A percentile compares a stretch with the other conserved stretches of the same genome.
Conservation (phyloP, 768 basidiomycete species). For the Amylocystis lapponica region DNA sequence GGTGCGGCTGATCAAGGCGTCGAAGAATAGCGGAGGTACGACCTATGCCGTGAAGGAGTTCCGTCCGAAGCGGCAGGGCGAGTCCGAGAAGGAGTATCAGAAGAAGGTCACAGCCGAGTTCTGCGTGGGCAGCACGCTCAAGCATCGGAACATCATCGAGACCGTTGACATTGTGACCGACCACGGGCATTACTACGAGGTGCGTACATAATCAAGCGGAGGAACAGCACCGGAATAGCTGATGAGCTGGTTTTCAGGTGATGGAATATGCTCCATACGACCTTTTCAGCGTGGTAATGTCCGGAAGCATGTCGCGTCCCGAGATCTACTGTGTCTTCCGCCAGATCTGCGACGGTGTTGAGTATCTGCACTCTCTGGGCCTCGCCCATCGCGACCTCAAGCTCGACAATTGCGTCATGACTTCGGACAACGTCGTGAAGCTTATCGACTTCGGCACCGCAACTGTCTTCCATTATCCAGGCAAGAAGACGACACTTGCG, state of each 20-base stretch:
- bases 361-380: conserved; percentile 96
- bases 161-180: conserved; percentile 98
- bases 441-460: conserved; percentile 99
- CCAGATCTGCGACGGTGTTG: conserved; percentile 96
- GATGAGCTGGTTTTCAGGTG: no score
- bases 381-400: conserved; percentile 98
- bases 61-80: conserved; percentile 80
- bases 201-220: conserved; percentile 38
- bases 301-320: conserved; percentile 95
- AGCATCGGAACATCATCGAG: conserved; percentile 94
- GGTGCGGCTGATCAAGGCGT: conserved; percentile 89
- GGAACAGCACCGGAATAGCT: not conserved
- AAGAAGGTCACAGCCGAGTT: conserved; percentile 99
- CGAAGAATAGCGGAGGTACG: conserved; percentile 70
- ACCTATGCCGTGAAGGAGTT: conserved; percentile 99
- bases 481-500: conserved; percentile 71
- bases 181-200: conserved; percentile 98
- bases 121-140: conserved; percentile 91
- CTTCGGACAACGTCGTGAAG: conserved; percentile 89
- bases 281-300: conserved; percentile 99
- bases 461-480: conserved; percentile 99
- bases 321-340: conserved; percentile 99
- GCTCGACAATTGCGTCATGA: conserved; percentile 99
- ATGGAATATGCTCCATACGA: conserved; percentile 99
- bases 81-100: conserved; percentile 96